A percentile compares a stretch with the other conserved stretches of the same genome.
Conservation (phyloP, 768 basidiomycete species). For the Kwoniella heveanensis region DNA sequence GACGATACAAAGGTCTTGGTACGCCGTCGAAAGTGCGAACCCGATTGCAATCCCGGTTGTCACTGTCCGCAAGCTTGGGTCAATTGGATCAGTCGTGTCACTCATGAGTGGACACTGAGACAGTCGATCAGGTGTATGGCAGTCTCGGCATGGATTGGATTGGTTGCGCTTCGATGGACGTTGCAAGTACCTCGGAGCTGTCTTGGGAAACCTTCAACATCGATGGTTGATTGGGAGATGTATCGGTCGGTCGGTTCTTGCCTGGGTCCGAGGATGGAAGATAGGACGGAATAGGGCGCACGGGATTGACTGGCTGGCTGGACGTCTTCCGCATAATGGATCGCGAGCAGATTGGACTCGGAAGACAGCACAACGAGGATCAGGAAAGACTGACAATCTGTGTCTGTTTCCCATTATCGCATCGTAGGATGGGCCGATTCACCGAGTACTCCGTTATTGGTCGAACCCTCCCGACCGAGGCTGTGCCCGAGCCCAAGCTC, state of each 20-base stretch:
- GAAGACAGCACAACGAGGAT: no score
- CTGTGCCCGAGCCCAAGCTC: slow-evolving; percentile 93
- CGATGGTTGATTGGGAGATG: not conserved
- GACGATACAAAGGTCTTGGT: slow-evolving; percentile 39
- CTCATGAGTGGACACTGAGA: no score
- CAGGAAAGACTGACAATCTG: not conserved
- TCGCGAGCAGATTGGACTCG: not conserved
- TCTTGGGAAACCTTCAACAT: not conserved
- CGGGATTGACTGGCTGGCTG: not conserved
- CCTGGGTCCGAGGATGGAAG: not conserved
- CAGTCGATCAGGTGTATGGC: not conserved
- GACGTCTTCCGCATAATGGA: no score
- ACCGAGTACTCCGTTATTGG: slow-evolving; percentile 95
- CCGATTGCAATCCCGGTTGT: no score
- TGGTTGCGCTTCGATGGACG: not conserved
- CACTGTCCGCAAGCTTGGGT: no score
- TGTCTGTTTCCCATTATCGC: no score
- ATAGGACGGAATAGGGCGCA: not conserved
- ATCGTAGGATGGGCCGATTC: slow-evolving; percentile 59
- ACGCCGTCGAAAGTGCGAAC: slow-evolving; percentile 3
- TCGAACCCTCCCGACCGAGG: slow-evolving; percentile 91
- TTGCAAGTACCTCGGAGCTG: slow-evolving; percentile 26
- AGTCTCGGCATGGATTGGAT: not conserved
- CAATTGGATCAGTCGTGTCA: no score
- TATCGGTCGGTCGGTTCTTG: not conserved